A percentile compares a stretch with the other conserved stretches of the same genome.
phyloP scores from a whole-genome alignment of 75 land plant genomes.

The Adiantum capillusveneris region DNA sequence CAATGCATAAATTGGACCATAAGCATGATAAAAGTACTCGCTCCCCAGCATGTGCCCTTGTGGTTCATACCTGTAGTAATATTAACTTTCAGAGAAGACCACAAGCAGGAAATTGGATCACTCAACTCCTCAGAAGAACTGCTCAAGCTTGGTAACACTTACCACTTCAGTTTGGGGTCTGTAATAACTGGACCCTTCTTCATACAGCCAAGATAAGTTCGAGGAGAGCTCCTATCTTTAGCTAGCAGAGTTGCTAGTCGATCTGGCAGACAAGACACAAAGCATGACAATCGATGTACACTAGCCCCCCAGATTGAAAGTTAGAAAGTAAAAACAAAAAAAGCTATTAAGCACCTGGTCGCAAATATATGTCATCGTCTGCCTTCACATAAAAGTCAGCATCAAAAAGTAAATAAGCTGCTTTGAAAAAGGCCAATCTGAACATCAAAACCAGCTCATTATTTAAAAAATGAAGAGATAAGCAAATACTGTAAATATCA shows the following conservation, averaged over 20 bases:
- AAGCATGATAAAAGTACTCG: constrained; percentile 82
- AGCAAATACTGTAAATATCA: no score
- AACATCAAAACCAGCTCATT: no score
- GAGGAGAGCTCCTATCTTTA: constrained; percentile 47
- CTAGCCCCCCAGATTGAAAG: not conserved
- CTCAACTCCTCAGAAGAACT: no score
- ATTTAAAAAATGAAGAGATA: no score
- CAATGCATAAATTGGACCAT: constrained; percentile 85
- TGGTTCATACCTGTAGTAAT: constrained; percentile 75
- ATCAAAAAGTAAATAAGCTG: constrained; percentile 72
- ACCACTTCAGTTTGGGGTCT: constrained; percentile 77
- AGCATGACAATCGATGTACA: not conserved
- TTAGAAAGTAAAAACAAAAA: constrained; percentile 5
- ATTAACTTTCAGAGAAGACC: no score
- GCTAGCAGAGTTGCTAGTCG: constrained; percentile 66
- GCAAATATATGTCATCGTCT: constrained; percentile 86
- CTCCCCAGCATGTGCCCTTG: constrained; percentile 54
- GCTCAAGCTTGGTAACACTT: not conserved
- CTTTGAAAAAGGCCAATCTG: constrained; percentile 75
- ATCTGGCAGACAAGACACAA: constrained; percentile 26
- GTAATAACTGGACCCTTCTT: constrained; percentile 83
- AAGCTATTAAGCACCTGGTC: constrained; percentile 46
- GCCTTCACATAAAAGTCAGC: constrained; percentile 87
- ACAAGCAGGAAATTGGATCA: not conserved
- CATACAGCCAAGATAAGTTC: constrained; percentile 84